These are phyloP conservation scores for Cyclotella choctawhatcheeana DNA, from an alignment of 108 stramenopile genomes.

Conservation along the genomic window DNA sequence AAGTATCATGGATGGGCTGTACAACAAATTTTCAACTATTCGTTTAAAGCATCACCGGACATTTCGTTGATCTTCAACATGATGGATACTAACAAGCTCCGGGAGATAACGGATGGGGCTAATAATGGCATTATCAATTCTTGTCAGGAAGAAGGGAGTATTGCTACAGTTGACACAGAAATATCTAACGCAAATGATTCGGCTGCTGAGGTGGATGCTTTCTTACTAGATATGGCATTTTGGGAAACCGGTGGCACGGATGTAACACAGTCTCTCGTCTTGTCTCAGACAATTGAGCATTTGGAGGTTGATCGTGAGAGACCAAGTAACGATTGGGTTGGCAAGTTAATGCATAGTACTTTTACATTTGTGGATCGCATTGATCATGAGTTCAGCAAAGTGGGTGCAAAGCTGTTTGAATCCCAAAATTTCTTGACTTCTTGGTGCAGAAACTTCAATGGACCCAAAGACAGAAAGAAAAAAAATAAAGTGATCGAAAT, in stretches of 20 bases:
- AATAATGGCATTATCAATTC: background rate
- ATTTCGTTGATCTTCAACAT: slow-evolving; percentile 52
- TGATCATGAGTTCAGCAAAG: slow-evolving; percentile 34
- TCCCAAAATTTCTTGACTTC: slow-evolving; percentile 16
- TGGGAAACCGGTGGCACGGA: background rate
- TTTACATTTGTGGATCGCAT: slow-evolving; percentile 38
- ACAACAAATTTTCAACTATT: slow-evolving; percentile 68
- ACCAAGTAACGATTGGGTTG: background rate
- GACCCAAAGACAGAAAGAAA: no score
- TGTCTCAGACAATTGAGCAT: background rate
- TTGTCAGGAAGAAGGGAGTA: background rate
- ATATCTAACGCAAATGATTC: background rate
- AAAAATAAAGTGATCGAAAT: no score
- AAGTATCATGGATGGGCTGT: slow-evolving; percentile 78
- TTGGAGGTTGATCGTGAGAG: background rate
- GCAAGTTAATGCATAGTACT: slow-evolving; percentile 10
- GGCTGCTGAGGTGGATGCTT: no score
- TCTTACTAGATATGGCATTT: slow-evolving; percentile 8
- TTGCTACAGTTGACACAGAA: background rate
- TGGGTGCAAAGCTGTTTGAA: slow-evolving; percentile 54
- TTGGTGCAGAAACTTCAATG: no score
- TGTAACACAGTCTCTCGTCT: background rate
- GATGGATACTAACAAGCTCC: slow-evolving; percentile 62
- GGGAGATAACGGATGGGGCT: slow-evolving; percentile 48
- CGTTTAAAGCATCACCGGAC: slow-evolving; percentile 72